A percentile compares a stretch with the other conserved stretches of the same genome.
Evolutionary conservation across 805 yeast genomes (phyloP).

Genomic region (Starmerella davenportii): DNA sequence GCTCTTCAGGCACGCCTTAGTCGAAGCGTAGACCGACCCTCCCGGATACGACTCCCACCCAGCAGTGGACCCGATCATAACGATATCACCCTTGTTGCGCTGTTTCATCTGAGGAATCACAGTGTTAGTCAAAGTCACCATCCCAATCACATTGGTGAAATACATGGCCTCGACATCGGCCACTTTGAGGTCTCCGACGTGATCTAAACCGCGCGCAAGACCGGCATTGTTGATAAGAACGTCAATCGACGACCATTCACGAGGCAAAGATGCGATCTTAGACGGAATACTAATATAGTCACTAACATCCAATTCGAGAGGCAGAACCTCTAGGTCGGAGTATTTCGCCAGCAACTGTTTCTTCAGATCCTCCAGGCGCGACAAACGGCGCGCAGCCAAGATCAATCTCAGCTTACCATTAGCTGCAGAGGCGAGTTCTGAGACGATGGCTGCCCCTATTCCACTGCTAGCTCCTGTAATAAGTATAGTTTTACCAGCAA

Average conservation of each 20-base stretch:
- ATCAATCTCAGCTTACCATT: conserved; percentile 53
- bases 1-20: conserved; percentile 43
- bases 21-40: conserved; percentile 53
- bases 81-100: conserved; percentile 44
- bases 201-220: conserved; percentile 58
- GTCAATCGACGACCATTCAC: conserved; percentile 39
- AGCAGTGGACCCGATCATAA: conserved; percentile 52
- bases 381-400: conserved; percentile 62
- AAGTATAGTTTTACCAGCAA: conserved; percentile 59
- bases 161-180: conserved; percentile 59
- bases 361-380: conserved; percentile 36
- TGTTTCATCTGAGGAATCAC: conserved; percentile 52
- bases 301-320: conserved; percentile 40
- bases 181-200: conserved; percentile 49
- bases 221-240: conserved; percentile 49
- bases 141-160: conserved; percentile 72
- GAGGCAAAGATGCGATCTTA: conserved; percentile 36
- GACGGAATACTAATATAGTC: conserved; percentile 33
- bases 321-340: conserved; percentile 30
- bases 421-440: conserved; percentile 63
- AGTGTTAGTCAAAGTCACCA: conserved; percentile 68
- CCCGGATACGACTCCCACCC: conserved; percentile 56
- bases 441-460: conserved; percentile 83
- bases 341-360: conserved; percentile 30
- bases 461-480: conserved; percentile 97